Conservation (phyloP, 2,329 filamentous ascomycete species). For the Stagonosporopsis tanaceti region DNA sequence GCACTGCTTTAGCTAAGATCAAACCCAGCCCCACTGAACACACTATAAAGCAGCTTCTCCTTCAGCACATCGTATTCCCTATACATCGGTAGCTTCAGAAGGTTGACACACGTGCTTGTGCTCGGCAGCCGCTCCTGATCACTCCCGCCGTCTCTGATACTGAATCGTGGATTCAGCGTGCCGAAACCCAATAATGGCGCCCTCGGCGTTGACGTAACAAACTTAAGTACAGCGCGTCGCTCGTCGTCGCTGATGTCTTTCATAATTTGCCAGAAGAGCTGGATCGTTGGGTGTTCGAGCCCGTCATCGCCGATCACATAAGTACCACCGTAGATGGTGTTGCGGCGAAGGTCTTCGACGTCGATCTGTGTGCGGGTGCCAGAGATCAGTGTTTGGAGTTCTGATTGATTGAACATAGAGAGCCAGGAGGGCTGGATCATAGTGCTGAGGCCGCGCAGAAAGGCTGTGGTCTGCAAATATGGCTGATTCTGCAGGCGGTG, state of each 20-base stretch:
- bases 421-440: constrained; percentile 95
- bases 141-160: constrained; percentile 81
- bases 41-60: constrained; percentile 86
- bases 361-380: constrained; percentile 88
- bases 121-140: constrained; percentile 85
- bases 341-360: constrained; percentile 80
- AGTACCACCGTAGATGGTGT: constrained; percentile 87
- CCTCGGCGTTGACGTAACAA: constrained; percentile 91
- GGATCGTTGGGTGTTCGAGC: constrained; percentile 82
- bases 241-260: constrained; percentile 76
- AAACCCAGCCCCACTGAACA: constrained; percentile 90
- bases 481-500: constrained; percentile 87
- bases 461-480: constrained; percentile 81
- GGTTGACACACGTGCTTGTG: constrained; percentile 94
- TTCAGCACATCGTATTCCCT: constrained; percentile 69
- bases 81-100: constrained; percentile 91
- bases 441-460: constrained; percentile 81
- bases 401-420: constrained; percentile 97
- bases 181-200: constrained; percentile 90
- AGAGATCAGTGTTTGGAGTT: constrained; percentile 91
- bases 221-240: constrained; percentile 86
- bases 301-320: constrained; percentile 91
- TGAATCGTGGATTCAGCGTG: constrained; percentile 84
- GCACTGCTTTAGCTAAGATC: constrained; percentile 60
- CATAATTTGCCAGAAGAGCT: constrained; percentile 93